These are phyloP conservation scores for Saturnispora gosingensis DNA, from an alignment of 805 yeast genomes.

Conservation along the genomic window DNA sequence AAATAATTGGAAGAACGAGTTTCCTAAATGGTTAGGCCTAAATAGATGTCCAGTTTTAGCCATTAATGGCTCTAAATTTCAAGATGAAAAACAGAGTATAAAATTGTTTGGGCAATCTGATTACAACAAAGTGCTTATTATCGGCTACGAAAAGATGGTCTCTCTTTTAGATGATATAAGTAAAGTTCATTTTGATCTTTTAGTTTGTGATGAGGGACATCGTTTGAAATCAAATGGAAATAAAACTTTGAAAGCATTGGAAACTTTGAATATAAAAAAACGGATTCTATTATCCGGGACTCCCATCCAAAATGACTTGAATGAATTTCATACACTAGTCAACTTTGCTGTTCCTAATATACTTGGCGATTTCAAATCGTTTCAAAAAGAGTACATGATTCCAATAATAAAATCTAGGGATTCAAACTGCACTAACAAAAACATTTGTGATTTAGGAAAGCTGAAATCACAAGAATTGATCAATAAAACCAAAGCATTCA, in stretches of 20 bases:
- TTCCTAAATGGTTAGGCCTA: slow-evolving; percentile 76
- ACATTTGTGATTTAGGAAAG: slow-evolving; percentile 46
- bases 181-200: slow-evolving; percentile 45
- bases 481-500: slow-evolving; percentile 52
- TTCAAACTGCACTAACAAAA: slow-evolving; percentile 43
- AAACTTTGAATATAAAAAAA: slow-evolving; percentile 41
- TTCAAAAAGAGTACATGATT: slow-evolving; percentile 51
- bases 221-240: slow-evolving; percentile 68
- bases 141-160: slow-evolving; percentile 79
- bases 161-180: slow-evolving; percentile 41
- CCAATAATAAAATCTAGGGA: slow-evolving; percentile 74
- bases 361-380: slow-evolving; percentile 48
- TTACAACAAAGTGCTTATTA: slow-evolving; percentile 73
- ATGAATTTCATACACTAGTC: slow-evolving; percentile 71
- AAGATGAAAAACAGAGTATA: slow-evolving; percentile 50
- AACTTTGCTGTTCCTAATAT: slow-evolving; percentile 82
- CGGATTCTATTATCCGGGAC: slow-evolving; percentile 61
- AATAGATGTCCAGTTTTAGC: slow-evolving; percentile 60
- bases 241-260: slow-evolving; percentile 59
- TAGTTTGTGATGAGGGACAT: slow-evolving; percentile 95
- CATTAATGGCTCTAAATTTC: slow-evolving; percentile 38
- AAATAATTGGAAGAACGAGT: slow-evolving; percentile 81
- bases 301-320: slow-evolving; percentile 76
- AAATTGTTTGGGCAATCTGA: slow-evolving; percentile 52
- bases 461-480: slow-evolving; percentile 56